Conservation (phyloP, 306 rosid species). For the Begonia masoniana region DNA sequence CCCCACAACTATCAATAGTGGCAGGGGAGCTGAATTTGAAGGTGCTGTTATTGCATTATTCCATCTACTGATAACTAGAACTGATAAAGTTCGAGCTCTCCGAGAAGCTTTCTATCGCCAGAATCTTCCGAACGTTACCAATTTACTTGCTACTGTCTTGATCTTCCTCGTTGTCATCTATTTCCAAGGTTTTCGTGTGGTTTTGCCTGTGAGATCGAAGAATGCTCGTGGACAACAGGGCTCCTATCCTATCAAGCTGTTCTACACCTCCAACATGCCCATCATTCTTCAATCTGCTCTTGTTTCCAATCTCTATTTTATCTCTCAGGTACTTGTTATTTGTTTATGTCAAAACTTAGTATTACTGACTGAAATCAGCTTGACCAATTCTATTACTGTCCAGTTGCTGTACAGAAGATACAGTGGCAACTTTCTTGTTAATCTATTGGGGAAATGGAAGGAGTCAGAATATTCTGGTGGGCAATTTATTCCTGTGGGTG, state of each 20-base stretch:
- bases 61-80: slow-evolving; percentile 34
- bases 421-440: too few species aligned
- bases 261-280: slow-evolving; percentile 57
- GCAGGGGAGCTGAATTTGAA: slow-evolving; percentile 49
- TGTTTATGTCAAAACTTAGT: not conserved
- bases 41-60: slow-evolving; percentile 47
- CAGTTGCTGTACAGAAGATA: too few species aligned
- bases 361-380: too few species aligned
- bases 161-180: slow-evolving; percentile 41
- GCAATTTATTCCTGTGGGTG: slow-evolving; percentile 2
- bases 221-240: slow-evolving; percentile 43
- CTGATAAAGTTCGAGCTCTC: slow-evolving; percentile 42
- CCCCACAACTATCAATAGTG: slow-evolving; percentile 45
- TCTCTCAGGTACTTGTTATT: slow-evolving; percentile 26
- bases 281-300: slow-evolving; percentile 51
- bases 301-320: slow-evolving; percentile 35
- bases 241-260: slow-evolving; percentile 43
- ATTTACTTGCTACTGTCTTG: slow-evolving; percentile 43
- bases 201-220: slow-evolving; percentile 46
- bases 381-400: too few species aligned
- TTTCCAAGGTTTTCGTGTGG: slow-evolving; percentile 50
- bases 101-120: slow-evolving; percentile 47
- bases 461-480: too few species aligned
- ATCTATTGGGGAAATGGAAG: too few species aligned
- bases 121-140: slow-evolving; percentile 46